phyloP scores from a whole-genome alignment of 306 rosid species.

The Ammopiptanthus mongolicus region DNA sequence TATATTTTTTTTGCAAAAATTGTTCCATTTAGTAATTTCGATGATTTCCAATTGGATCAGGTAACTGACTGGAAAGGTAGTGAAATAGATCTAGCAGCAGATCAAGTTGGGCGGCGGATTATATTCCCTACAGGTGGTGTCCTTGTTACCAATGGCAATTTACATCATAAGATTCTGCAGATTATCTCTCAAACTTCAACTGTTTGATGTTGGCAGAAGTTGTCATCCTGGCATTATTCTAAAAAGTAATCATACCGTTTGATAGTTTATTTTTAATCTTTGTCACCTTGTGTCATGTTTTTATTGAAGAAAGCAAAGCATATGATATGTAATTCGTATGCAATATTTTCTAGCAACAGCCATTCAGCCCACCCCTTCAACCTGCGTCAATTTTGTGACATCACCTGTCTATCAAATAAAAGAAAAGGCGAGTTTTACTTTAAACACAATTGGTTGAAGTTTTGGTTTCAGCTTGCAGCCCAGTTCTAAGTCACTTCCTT shows the following conservation, averaged over 20 bases:
- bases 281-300: not conserved
- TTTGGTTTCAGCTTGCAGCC: too few relatives aligned
- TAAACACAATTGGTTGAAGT: too few relatives aligned
- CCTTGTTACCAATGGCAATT: conserved; percentile 55
- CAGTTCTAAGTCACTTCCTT: too few relatives aligned
- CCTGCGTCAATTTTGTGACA: not conserved
- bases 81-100: conserved; percentile 68
- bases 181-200: conserved; percentile 41
- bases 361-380: not conserved
- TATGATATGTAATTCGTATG: not conserved
- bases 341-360: not conserved
- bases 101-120: conserved; percentile 52
- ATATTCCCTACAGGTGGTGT: conserved; percentile 70
- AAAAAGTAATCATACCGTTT: not conserved
- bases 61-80: conserved; percentile 79
- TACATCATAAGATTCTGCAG: conserved; percentile 53
- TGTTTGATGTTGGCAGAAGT: conserved; percentile 9
- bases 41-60: conserved; percentile 35
- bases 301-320: not conserved
- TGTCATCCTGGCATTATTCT: not conserved
- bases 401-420: not conserved
- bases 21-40: conserved; percentile 7
- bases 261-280: not conserved
- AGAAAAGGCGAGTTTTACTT: too few relatives aligned
- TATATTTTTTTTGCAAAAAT: not conserved